Base-by-base conservation (phyloP, 2,329 filamentous ascomycete species). In the Septoria linicola region DNA sequence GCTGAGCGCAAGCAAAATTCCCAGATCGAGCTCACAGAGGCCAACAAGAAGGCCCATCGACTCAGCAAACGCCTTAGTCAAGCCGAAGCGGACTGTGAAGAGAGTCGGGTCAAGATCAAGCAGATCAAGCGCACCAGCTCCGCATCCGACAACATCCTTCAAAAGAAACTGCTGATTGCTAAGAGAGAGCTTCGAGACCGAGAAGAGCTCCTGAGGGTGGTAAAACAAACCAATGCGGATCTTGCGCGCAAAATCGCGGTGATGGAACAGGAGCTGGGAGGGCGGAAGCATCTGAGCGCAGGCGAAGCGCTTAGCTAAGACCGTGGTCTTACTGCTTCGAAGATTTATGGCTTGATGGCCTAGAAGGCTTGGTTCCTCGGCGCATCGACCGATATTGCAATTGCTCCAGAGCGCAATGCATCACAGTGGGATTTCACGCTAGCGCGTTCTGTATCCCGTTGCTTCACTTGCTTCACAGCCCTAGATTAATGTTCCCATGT, bases 141-240 rank as follows among this genome's bases (percentile, higher is more conserved):
- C 5, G 21, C 43, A 23, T 34, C 43, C 14, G 34, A 47, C 23
- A 35, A 11, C 7, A 25, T 39, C 11, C 43, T 47, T 2, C 43
- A 47, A 16, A 39, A 39, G 23, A 39, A 39, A 31, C 3, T 47
- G 11, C 30, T 47, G 43, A 27, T 47, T 1, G 43, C 43, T 8
- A 47, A 35, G 11, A 17, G 35, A 3, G 43, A 47, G 16, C 43
- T 47, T 19, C 43, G 43, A 13, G 43, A 47, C 20, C 43, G 43
- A 7, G 43, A 47, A 7, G 43, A 47, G 23, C 34, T 47, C 32
- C 34, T 47, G 34, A 34, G 43, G 1, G 43, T 39, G 4, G 43
- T 39, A 10, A 31, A 31, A 10, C 43, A 39, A 6, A 47, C 43
- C n/a, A 47, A 47, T 27, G 43, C 43, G 37, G 43, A 47, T 11